A percentile compares a stretch with the other conserved stretches of the same genome.
These are phyloP conservation scores for Asclepias syriaca DNA, from an alignment of 257 asterid species.

Conservation along the genomic window DNA sequence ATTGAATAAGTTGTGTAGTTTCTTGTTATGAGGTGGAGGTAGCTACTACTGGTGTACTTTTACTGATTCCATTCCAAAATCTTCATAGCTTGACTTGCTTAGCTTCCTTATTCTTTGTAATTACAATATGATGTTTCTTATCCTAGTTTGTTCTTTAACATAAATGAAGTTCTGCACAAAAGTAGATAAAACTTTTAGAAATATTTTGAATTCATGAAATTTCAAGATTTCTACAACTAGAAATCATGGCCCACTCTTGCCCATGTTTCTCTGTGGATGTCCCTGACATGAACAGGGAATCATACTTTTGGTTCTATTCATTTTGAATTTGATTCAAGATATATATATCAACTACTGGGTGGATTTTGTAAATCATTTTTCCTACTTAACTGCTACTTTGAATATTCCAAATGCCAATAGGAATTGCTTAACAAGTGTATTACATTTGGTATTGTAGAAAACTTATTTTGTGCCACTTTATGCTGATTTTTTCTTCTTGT, in stretches of 20 bases:
- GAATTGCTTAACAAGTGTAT: background rate
- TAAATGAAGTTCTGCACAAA: background rate
- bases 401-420: background rate
- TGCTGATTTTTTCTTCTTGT: constrained; percentile 26
- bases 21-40: background rate
- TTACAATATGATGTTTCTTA: background rate
- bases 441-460: background rate
- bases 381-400: background rate
- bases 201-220: background rate
- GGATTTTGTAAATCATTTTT: background rate
- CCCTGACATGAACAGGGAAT: background rate
- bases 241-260: background rate
- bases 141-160: background rate
- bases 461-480: constrained; percentile 8
- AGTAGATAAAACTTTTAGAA: background rate
- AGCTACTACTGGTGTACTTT: background rate
- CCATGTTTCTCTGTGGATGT: background rate
- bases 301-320: background rate
- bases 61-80: background rate
- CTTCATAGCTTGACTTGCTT: background rate
- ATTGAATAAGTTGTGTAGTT: background rate
- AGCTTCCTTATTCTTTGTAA: background rate
- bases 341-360: background rate
- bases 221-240: background rate
- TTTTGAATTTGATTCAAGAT: background rate